Base-by-base conservation (phyloP, 805 yeast species). In the Ogataea parapolymorpha region DNA sequence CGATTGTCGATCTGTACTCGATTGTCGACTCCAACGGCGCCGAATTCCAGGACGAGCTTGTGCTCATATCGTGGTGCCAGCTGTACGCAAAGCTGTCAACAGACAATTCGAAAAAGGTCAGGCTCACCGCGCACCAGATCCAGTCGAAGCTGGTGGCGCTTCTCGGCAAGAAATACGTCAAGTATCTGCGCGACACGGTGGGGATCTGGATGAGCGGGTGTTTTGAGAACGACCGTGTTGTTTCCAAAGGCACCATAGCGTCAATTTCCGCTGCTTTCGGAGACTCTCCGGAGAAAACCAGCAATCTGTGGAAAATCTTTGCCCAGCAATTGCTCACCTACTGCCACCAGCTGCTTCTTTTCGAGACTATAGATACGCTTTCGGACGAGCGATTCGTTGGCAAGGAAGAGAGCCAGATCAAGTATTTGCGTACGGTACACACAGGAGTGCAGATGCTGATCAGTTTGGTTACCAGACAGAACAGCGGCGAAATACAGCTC, bases 61-160 rank as follows among this genome's bases (percentile, higher is more conserved):
- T 74, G 14, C 60, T 74, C n/a, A 71, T 70, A 37, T 74, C 80
- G 26, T 86, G 87, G 95, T 71, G 86, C 33, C 95, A 88, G 59
- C 50, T 87, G 15, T 91, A 86, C 54, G 83, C 96, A 0, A 86
- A 88, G 54, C 65, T 90, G 22, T 72, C 93, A 2, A 70, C 83
- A 5, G 93, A 85, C 46, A 77, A 76, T 39, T 79, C 90, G 2
- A 77, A 82, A 48, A 63, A 65, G 11, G 85, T 88, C 1, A 71
- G 97, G 42, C 42, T 65, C 7, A 56, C 70, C 14, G 60, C 88
- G 3, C 95, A 88, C 55, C 77, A 74, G 44, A 68, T 80, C 3
- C 89, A 89, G 37, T 75, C 83, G 1, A 59, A 56, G 13, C 67
- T 79, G 28, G 78, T 85, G 28, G 47, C 53, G 12, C 41, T 50